Conservation (phyloP, 1,139 yeast genomes). For the Kazachstania sp. region DNA sequence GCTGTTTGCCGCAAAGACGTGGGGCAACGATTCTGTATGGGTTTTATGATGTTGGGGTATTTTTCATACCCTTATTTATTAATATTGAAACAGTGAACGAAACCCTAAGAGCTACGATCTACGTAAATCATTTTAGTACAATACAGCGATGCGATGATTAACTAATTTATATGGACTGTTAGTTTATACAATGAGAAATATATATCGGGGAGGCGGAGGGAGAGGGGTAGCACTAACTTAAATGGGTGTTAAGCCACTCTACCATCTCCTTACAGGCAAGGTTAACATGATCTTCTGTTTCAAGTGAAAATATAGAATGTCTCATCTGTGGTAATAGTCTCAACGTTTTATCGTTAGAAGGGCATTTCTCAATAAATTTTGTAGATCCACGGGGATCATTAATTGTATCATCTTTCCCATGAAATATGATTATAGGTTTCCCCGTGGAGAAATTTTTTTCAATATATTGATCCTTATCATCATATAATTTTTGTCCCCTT, state of each 20-base stretch:
- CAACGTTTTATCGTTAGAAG: conserved; percentile 32
- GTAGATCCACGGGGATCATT: conserved; percentile 50
- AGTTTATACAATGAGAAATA: no score
- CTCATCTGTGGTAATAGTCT: conserved; percentile 31
- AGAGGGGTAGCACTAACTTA: no score
- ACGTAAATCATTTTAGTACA: no score
- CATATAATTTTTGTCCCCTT: conserved; percentile 25
- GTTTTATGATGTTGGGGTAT: no score
- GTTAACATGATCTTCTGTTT: conserved; percentile 20
- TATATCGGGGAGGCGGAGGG: no score
- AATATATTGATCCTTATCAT: conserved; percentile 33
- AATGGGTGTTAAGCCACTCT: conserved; percentile 15
- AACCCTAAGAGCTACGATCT: no score
- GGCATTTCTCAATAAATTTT: conserved; percentile 35
- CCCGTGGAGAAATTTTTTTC: conserved; percentile 38
- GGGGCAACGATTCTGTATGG: no score
- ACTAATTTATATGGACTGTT: no score
- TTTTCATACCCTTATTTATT: no score
- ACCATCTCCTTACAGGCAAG: conserved; percentile 17
- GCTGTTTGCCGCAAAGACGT: no score
- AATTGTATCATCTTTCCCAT: conserved; percentile 46
- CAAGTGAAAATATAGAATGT: conserved; percentile 32
- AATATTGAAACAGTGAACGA: no score
- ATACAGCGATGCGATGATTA: no score
- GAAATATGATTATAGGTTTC: conserved; percentile 44